phyloP scores from a whole-genome alignment of 768 basidiomycete genomes.

The Kwoniella dendrophila region DNA sequence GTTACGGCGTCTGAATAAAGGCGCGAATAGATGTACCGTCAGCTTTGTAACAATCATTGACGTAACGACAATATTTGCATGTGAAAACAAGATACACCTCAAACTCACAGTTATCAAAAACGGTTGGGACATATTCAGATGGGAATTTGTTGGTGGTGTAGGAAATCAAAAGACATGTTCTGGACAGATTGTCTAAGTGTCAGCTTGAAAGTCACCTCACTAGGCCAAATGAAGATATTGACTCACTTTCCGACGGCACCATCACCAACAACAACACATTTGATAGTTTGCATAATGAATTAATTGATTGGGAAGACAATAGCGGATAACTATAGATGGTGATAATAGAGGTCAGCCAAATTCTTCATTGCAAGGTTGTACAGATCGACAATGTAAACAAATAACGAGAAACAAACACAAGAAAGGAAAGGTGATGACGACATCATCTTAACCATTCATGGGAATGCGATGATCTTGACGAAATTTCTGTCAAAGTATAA shows the following conservation, averaged over 20 bases:
- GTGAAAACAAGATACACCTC: slow-evolving; percentile 52
- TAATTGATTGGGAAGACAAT: not conserved
- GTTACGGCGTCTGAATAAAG: slow-evolving; percentile 71
- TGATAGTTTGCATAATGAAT: slow-evolving; percentile 54
- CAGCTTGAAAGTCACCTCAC: not conserved
- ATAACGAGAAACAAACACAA: not conserved
- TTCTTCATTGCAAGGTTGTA: not conserved
- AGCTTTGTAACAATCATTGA: not conserved
- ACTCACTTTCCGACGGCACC: slow-evolving; percentile 59
- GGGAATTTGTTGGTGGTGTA: slow-evolving; percentile 57
- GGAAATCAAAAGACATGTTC: slow-evolving; percentile 56
- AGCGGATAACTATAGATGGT: not conserved
- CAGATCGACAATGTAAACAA: not conserved
- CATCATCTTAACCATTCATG: not conserved
- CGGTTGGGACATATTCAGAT: slow-evolving; percentile 95
- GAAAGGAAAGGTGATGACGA: not conserved
- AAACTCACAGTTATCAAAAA: slow-evolving; percentile 62
- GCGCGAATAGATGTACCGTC: slow-evolving; percentile 1
- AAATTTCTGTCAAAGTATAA: too few relatives aligned
- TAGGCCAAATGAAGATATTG: not conserved
- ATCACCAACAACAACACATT: slow-evolving; percentile 58
- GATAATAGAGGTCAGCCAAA: slow-evolving; percentile 1
- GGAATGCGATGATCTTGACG: not conserved
- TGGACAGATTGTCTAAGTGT: slow-evolving; percentile 6
- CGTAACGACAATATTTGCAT: too few relatives aligned